Percentiles rank a stretch among this genome's conserved stretches.
Evolutionary conservation across 768 basidiomycete genomes (phyloP).

Genomic region (Suillus hirtellus): DNA sequence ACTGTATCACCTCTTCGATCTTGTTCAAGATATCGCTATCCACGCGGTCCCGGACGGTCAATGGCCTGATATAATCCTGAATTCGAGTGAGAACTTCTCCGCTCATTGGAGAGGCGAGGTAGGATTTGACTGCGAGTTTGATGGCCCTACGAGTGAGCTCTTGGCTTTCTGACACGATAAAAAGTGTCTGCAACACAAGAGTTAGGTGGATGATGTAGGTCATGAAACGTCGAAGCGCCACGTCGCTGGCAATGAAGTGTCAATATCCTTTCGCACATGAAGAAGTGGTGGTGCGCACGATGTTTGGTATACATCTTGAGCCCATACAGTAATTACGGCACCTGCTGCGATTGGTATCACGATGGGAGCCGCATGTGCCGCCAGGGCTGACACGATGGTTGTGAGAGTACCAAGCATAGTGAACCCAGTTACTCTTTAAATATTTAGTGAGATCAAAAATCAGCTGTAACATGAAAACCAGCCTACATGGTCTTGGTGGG

Average conservation of each 20-base stretch:
- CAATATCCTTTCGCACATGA: neutral
- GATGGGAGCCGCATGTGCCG: constrained; percentile 1
- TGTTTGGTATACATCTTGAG: neutral
- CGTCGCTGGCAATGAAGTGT: neutral
- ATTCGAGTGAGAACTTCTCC: no score
- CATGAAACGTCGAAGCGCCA: constrained; percentile 21
- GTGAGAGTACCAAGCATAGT: neutral
- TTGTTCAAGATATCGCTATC: neutral
- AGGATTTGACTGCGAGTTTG: neutral
- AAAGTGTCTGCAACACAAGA: constrained; percentile 23
- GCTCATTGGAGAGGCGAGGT: no score
- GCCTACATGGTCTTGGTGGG: no score
- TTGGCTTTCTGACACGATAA: no score
- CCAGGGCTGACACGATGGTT: neutral
- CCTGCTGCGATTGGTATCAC: neutral
- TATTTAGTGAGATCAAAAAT: neutral
- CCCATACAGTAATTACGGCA: neutral
- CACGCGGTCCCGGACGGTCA: no score
- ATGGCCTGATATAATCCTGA: no score
- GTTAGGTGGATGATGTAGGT: constrained; percentile 28
- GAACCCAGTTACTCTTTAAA: neutral
- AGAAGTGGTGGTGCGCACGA: neutral
- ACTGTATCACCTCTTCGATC: neutral
- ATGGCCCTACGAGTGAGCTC: neutral
- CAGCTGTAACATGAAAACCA: no score